Evolutionary conservation across 2,329 filamentous ascomycete genomes (phyloP), one percentile per base, ranked within the genome.

Genomic region (Alternaria angustiovoidea): DNA sequence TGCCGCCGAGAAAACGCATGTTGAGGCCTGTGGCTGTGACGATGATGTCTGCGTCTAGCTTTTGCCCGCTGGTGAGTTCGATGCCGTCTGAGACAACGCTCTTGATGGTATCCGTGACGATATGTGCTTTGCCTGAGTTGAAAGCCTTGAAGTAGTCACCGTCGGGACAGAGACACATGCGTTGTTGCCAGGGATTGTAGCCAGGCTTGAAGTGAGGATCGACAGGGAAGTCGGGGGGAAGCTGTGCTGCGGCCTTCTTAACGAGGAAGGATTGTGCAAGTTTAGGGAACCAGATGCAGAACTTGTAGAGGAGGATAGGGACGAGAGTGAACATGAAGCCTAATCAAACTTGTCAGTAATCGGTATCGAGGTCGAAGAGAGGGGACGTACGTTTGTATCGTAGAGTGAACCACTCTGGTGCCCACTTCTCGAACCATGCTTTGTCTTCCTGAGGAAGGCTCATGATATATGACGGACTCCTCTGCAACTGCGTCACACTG

Each of bases 401-500:
- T 36, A 81, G 74, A 12, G 84, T 77, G 59, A 87, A 74, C 66
- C 80, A 80, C 7, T 74, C 52, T 1, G 86, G 86, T n/a, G 89
- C 70, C 2, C 82, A 46, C 41, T 68, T 65, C 49, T 75, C 68
- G 41, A 69, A 73, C 57, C 68, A 2, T 72, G 73, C 4, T 86
- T 62, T 1, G 80, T 67, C 7, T 7, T 72, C 71, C 24, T 83
- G 81, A 0, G 84, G 79, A 1, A 87, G 67, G n/a, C 85, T 80
- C 44, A 90, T 67, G 56, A 94, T 84, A 49, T 77, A 78, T 0
- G 85, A 86, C 0, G 93, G 93, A 46, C 88, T 92, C 57, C 93
- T 87, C 79, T 96, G 92, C 3, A 96, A 84, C 87, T 94, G 92
- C 1, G 91, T 94, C 28, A 93, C 88, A 14, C 86, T 84, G 5